Percentiles rank a stretch among this genome's conserved stretches.
phyloP scores from a whole-genome alignment of 441 rosid species.

The Erodium trifolium region DNA sequence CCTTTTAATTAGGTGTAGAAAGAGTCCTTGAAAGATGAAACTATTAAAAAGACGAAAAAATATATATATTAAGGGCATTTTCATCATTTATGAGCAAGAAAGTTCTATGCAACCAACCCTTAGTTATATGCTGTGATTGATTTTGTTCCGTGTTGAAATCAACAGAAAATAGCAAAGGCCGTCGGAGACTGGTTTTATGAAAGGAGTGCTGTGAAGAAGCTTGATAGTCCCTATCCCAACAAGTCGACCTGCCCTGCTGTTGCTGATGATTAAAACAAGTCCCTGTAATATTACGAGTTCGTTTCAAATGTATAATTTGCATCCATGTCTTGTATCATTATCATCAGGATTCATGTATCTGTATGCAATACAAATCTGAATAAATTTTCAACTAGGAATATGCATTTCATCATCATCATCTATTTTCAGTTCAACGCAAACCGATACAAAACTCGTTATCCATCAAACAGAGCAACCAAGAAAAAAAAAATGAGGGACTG shows the following conservation, averaged over 20 bases:
- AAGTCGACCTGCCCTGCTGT: constrained; percentile 60
- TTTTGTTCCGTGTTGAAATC: background rate
- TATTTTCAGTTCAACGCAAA: too few relatives aligned
- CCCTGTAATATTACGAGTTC: background rate
- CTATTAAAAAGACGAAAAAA: too few relatives aligned
- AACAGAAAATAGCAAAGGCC: constrained; percentile 78
- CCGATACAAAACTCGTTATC: background rate
- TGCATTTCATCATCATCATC: too few relatives aligned
- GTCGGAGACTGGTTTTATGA: constrained; percentile 88
- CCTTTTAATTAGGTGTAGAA: too few relatives aligned
- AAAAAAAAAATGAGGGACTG: background rate
- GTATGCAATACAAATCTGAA: background rate
- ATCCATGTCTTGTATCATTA: background rate
- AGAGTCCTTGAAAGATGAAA: too few relatives aligned
- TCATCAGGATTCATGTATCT: background rate
- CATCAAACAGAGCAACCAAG: background rate
- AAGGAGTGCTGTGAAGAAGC: constrained; percentile 45
- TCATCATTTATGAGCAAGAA: too few relatives aligned
- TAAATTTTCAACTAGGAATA: too few relatives aligned
- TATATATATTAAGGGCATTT: too few relatives aligned
- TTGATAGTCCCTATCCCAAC: constrained; percentile 90
- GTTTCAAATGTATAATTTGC: background rate
- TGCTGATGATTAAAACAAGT: background rate
- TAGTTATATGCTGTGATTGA: too few relatives aligned
- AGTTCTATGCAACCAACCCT: too few relatives aligned